Base-by-base conservation (phyloP, 2,329 filamentous ascomycete genomes). In the Aspergillus tamarii region DNA sequence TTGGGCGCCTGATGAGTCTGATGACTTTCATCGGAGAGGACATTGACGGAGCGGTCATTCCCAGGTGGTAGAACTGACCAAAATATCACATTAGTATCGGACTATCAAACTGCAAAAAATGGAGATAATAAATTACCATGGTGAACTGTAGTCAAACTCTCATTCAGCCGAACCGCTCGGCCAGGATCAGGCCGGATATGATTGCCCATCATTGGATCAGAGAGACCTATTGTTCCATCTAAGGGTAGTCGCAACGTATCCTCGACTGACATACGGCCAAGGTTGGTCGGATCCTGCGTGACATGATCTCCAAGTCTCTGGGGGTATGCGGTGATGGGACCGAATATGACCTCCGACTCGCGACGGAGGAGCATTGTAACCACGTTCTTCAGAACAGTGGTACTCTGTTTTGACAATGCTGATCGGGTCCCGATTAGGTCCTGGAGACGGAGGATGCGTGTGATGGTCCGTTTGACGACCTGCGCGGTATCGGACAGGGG, bases 401-500 rank as follows among this genome's bases (percentile, higher is more conserved):
- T 72, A 48, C 71, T 77, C 57, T 80, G 78, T 57, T 73, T 77
- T 1, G 78, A 78, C 3, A 81, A 61, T 3, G 72, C 72, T 2
- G 75, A 75, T 36, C 74, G 69, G 21, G 67, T 72, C 0, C 76
- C 75, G 8, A 81, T 66, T 9, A 78, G 66, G 46, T 80, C 75
- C 30, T 81, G 79, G 1, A 82, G 63, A 19, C 77, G 74, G 39
- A 81, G 72, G n/a, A 80, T 81, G 4, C 80, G 76, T 6, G 78
- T 78, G 26, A 82, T 76, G 9, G 75, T 78, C 39, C 80, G 74
- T 62, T 83, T 82, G 0, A 78, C 75, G 50, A 77, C 74, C 64
- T 82, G 81, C 1, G 81, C 80, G 32, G 73, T 70, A 56, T 81
- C 76, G 0, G 79, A 80, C 1, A 83, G 74, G 0, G 79, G 78